These are phyloP conservation scores for Ogataea haglerorum DNA, from an alignment of 805 yeast genomes.

Conservation along the genomic window DNA sequence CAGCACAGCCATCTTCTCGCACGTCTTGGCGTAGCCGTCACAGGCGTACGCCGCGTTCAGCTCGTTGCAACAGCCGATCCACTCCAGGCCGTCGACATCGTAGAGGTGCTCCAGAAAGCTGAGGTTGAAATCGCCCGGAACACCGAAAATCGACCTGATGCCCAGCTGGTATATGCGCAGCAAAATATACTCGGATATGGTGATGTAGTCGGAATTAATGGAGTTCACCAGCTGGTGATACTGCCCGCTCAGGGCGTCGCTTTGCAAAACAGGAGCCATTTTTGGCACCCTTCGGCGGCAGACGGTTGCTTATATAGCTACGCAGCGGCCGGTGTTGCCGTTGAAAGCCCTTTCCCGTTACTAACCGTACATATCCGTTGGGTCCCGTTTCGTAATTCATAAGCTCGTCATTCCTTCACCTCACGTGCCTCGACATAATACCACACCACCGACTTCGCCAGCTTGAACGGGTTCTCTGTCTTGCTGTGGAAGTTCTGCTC, in stretches of 20 bases:
- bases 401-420: conserved; percentile 21
- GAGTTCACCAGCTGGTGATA: conserved; percentile 9
- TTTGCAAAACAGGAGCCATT: conserved; percentile 25
- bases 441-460: conserved; percentile 65
- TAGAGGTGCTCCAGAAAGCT: conserved; percentile 45
- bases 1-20: conserved; percentile 36
- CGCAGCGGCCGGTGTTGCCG: neutral
- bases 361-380: conserved; percentile 6
- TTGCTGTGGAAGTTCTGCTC: conserved; percentile 37
- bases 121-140: conserved; percentile 61
- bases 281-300: neutral
- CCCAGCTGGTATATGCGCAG: conserved; percentile 42
- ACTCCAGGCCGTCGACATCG: conserved; percentile 26
- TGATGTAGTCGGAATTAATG: conserved; percentile 16
- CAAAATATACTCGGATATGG: conserved; percentile 45
- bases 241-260: conserved; percentile 2
- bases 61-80: conserved; percentile 50
- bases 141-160: conserved; percentile 48
- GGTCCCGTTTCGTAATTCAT: neutral
- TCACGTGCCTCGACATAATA: conserved; percentile 54
- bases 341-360: conserved; percentile 1
- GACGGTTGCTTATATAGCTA: neutral
- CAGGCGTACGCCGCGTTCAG: conserved; percentile 50
- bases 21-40: conserved; percentile 43
- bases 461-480: conserved; percentile 58